These are phyloP conservation scores for Ophiosphaerella herpotricha DNA, from an alignment of 2,329 filamentous ascomycete genomes.

Conservation along the genomic window DNA sequence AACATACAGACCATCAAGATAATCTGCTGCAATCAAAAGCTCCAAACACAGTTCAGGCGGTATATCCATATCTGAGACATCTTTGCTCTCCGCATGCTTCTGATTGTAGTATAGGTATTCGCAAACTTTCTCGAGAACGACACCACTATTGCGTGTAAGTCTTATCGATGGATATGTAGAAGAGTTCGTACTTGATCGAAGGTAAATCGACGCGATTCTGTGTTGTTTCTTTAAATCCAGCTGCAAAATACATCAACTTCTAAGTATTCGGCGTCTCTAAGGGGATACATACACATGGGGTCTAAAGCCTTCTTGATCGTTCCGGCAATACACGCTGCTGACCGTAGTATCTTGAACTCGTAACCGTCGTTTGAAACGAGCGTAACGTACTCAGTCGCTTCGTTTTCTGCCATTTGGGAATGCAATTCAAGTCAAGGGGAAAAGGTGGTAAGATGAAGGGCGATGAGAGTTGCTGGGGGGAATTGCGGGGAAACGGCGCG, in stretches of 20 bases:
- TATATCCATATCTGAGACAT: conserved; percentile 81
- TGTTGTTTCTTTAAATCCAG: conserved; percentile 67
- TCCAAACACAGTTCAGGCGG: conserved; percentile 79
- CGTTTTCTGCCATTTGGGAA: conserved; percentile 26
- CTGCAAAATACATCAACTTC: conserved; percentile 44
- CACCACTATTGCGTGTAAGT: conserved; percentile 57
- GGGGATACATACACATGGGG: conserved; percentile 60
- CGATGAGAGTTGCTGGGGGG: not conserved
- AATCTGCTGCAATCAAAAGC: conserved; percentile 77
- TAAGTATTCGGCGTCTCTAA: not conserved
- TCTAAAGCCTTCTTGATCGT: conserved; percentile 78
- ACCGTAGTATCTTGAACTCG: conserved; percentile 75
- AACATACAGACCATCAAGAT: conserved; percentile 54
- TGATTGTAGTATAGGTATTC: conserved; percentile 86
- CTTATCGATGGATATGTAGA: not conserved
- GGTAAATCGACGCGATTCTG: conserved; percentile 69
- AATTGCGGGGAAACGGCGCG: conserved; percentile 13
- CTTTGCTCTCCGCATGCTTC: conserved; percentile 69
- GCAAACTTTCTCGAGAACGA: conserved; percentile 78
- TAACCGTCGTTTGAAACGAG: conserved; percentile 76
- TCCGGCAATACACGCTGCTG: conserved; percentile 70
- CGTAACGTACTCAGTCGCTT: conserved; percentile 70
- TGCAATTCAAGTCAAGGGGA: not conserved
- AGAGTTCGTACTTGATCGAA: conserved; percentile 69
- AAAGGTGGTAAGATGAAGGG: not conserved